Evolutionary conservation across 2,329 filamentous ascomycete genomes (phyloP).

Genomic region (Microsporum canis): DNA sequence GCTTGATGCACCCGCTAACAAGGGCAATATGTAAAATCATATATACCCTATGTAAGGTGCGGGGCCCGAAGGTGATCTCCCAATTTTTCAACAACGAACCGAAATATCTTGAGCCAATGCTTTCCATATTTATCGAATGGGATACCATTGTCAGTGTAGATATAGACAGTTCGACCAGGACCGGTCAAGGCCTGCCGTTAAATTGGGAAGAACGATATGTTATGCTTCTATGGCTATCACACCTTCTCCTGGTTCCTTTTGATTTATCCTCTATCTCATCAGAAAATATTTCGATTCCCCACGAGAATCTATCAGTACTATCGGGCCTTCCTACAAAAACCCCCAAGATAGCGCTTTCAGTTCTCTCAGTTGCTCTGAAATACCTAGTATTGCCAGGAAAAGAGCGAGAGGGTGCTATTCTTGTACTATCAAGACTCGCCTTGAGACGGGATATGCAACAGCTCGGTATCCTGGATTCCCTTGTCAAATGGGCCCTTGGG

Average conservation of each 20-base stretch:
- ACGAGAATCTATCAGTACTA: slow-evolving; percentile 23
- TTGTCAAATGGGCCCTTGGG: slow-evolving; percentile 60
- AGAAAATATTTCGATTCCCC: slow-evolving; percentile 26
- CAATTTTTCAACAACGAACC: slow-evolving; percentile 87
- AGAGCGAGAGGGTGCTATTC: slow-evolving; percentile 77
- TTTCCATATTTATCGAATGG: slow-evolving; percentile 59
- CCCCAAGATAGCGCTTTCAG: slow-evolving; percentile 58
- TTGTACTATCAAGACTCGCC: slow-evolving; percentile 68
- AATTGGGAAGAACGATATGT: slow-evolving; percentile 85
- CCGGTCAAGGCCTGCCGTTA: slow-evolving; percentile 33
- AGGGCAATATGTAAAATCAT: slow-evolving; percentile 66
- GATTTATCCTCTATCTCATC: slow-evolving; percentile 75
- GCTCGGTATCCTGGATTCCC: slow-evolving; percentile 54
- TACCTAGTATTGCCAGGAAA: slow-evolving; percentile 70
- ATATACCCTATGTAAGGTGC: slow-evolving; percentile 87
- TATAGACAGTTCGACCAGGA: slow-evolving; percentile 11
- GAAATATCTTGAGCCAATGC: slow-evolving; percentile 66
- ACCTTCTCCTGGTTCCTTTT: slow-evolving; percentile 76
- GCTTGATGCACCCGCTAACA: slow-evolving; percentile 42
- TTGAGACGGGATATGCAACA: slow-evolving; percentile 80
- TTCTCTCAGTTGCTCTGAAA: slow-evolving; percentile 58
- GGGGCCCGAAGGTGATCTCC: slow-evolving; percentile 84
- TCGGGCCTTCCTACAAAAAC: slow-evolving; percentile 45
- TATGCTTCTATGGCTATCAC: slow-evolving; percentile 75
- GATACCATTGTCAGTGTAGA: slow-evolving; percentile 20